phyloP scores from a whole-genome alignment of 1,284 basidiomycete species.

The Farysia itapuensis region DNA sequence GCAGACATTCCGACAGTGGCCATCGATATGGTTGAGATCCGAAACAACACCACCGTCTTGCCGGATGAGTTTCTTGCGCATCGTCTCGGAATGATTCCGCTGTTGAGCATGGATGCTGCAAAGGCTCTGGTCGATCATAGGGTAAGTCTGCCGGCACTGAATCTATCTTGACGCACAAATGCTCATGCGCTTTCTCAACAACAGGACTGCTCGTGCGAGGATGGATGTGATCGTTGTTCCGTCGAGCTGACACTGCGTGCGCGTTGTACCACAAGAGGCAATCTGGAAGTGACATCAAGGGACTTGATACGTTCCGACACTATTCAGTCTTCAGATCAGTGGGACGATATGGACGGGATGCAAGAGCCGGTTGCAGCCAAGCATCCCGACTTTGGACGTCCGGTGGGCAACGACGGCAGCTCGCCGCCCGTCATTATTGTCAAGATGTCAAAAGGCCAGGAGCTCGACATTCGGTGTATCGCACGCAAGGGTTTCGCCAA shows the following conservation, averaged over 20 bases:
- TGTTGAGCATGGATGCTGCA: conserved; percentile 67
- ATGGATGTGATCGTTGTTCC: conserved; percentile 77
- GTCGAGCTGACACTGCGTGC: conserved; percentile 75
- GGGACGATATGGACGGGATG: conserved; percentile 40
- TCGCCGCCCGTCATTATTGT: conserved; percentile 68
- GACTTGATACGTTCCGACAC: conserved; percentile 49
- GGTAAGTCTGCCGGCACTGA: conserved; percentile 22
- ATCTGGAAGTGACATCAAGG: conserved; percentile 76
- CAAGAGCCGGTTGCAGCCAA: conserved; percentile 39
- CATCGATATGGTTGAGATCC: conserved; percentile 94
- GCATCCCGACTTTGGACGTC: conserved; percentile 75
- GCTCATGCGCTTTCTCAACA: too few relatives aligned
- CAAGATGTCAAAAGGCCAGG: conserved; percentile 91
- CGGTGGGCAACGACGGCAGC: conserved; percentile 71
- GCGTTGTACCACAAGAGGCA: conserved; percentile 66
- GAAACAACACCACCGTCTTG: conserved; percentile 86
- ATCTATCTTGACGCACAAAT: too few relatives aligned
- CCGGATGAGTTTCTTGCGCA: conserved; percentile 98
- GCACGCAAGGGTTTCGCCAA: conserved; percentile 98
- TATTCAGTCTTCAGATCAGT: conserved; percentile 33
- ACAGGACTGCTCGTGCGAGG: conserved; percentile 83
- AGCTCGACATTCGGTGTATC: conserved; percentile 80
- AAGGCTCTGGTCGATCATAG: conserved; percentile 54
- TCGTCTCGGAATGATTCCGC: conserved; percentile 88
- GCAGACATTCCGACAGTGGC: conserved; percentile 64